Conservation (phyloP, 345 rosid genomes). For the Hypericum androsaemum region DNA sequence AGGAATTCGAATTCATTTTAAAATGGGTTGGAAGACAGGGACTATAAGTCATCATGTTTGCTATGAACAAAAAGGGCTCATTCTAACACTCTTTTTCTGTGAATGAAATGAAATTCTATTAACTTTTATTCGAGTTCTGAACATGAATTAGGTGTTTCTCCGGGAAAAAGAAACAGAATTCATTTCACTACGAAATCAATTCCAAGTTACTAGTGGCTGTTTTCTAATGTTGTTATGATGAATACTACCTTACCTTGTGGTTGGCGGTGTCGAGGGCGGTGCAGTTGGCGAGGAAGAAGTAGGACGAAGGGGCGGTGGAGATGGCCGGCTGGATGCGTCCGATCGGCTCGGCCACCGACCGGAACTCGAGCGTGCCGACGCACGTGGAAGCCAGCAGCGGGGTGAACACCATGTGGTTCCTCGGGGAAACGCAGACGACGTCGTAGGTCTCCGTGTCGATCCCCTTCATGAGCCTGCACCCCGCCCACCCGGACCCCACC, state of each 20-base stretch:
- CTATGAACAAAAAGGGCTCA: no score
- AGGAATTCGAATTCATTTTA: no score
- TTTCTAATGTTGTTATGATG: background rate
- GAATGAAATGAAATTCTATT: no score
- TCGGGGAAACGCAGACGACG: conserved; percentile 77
- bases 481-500: conserved; percentile 92
- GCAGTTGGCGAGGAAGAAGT: conserved; percentile 66
- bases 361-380: conserved; percentile 87
- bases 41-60: no score
- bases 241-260: conserved; percentile 45
- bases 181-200: no score
- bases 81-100: no score
- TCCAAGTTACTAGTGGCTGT: no score
- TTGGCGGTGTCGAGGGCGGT: conserved; percentile 43
- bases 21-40: no score
- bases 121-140: no score
- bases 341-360: conserved; percentile 87
- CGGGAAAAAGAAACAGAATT: no score
- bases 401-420: conserved; percentile 91
- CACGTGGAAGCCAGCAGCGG: conserved; percentile 94
- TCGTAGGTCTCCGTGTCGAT: conserved; percentile 59
- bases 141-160: no score
- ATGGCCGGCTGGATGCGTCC: conserved; percentile 82
- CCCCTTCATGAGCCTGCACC: conserved; percentile 77
- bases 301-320: conserved; percentile 61